Percentiles rank a stretch among this genome's conserved stretches.
Conservation (phyloP, 257 asterid species). For the Linaria vulgaris region DNA sequence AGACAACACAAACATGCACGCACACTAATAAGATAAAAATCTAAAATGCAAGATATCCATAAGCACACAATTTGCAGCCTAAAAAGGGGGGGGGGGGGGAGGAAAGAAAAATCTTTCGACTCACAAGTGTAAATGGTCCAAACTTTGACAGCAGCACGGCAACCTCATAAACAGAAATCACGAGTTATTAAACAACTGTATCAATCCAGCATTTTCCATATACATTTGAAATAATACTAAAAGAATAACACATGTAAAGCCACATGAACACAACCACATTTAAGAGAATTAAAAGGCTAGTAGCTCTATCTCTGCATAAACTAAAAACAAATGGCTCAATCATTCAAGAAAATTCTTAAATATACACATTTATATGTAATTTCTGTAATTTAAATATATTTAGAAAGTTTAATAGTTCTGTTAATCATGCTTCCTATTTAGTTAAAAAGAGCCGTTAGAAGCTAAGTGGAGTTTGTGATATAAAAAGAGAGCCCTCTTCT, state of each 20-base stretch:
- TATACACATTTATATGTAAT: too few species aligned
- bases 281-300: neutral
- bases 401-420: too few species aligned
- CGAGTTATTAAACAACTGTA: conserved; percentile 11
- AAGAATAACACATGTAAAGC: conserved; percentile 19
- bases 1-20: neutral
- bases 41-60: conserved; percentile 9
- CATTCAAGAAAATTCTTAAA: conserved; percentile 24
- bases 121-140: conserved; percentile 30
- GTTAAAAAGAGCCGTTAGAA: too few species aligned
- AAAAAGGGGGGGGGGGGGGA: too few species aligned
- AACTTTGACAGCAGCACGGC: conserved; percentile 36
- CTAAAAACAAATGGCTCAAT: conserved; percentile 33
- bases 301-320: conserved; percentile 15
- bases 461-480: too few species aligned
- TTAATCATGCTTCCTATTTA: too few species aligned
- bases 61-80: too few species aligned
- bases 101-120: neutral
- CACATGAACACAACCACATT: conserved; percentile 11
- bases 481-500: too few species aligned
- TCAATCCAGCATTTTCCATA: conserved; percentile 18
- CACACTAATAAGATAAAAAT: conserved; percentile 21
- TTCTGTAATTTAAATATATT: too few species aligned
- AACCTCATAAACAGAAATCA: conserved; percentile 29
- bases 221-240: conserved; percentile 22